Conservation (phyloP, 495 filamentous ascomycete genomes). For the Aspergillus taichungensis region DNA sequence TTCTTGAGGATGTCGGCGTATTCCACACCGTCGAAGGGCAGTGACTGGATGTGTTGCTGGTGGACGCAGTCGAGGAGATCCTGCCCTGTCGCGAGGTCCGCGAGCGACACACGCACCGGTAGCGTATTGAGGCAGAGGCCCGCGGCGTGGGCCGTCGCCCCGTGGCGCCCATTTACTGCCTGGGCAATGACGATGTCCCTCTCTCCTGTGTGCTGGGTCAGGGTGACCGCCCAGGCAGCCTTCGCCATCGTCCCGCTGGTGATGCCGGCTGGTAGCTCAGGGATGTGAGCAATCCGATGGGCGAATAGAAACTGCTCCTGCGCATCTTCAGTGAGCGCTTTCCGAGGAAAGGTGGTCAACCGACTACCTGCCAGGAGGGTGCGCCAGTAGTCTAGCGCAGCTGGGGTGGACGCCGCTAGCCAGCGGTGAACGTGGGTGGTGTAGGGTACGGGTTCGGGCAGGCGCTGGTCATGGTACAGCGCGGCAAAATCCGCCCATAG, state of each 20-base stretch:
- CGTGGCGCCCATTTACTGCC: neutral
- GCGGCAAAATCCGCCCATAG: neutral
- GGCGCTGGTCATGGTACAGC: neutral
- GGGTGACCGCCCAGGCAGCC: no score
- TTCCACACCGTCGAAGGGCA: conserved; percentile 1
- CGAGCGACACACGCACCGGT: neutral
- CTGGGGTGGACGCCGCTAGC: neutral
- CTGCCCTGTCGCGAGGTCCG: neutral
- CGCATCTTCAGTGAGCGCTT: neutral
- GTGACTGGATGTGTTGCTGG: conserved; percentile 1
- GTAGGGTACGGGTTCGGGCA: neutral
- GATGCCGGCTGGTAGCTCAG: no score
- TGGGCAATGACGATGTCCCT: no score
- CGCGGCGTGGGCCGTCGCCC: neutral
- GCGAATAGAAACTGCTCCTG: no score
- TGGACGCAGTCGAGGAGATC: conserved; percentile 2
- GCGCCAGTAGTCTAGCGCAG: neutral
- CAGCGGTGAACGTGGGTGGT: neutral
- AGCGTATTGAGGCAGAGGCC: neutral
- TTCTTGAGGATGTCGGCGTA: conserved; percentile 1
- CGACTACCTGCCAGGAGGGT: neutral
- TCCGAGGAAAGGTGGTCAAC: neutral
- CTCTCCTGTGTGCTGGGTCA: no score
- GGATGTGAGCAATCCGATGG: no score
- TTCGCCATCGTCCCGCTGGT: no score